phyloP scores from a whole-genome alignment of 805 yeast species.

The Saccharomycopsis vini region DNA sequence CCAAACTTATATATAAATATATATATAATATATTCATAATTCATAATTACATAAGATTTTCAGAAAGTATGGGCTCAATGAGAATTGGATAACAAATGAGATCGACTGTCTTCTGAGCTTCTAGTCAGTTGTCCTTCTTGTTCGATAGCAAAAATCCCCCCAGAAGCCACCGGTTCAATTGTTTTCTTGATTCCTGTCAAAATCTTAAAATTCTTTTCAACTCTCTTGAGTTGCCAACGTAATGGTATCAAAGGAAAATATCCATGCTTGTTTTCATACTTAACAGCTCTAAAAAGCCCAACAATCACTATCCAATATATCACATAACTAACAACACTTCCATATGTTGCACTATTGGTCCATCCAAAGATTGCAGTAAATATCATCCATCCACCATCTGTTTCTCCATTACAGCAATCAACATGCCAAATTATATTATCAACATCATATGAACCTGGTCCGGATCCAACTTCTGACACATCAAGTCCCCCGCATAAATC shows the following conservation, averaged over 20 bases:
- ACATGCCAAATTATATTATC: conserved; percentile 83
- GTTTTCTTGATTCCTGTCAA: conserved; percentile 10
- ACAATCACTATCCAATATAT: conserved; percentile 55
- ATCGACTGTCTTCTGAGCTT: too few relatives aligned
- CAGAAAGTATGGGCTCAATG: too few relatives aligned
- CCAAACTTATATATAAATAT: too few relatives aligned
- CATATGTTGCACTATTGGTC: conserved; percentile 91
- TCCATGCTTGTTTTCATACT: conserved; percentile 49
- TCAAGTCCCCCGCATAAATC: conserved; percentile 72
- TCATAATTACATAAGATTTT: too few relatives aligned
- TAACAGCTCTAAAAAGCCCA: conserved; percentile 35
- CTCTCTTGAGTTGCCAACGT: conserved; percentile 46
- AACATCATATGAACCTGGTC: conserved; percentile 89
- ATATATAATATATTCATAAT: too few relatives aligned
- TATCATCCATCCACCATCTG: conserved; percentile 90
- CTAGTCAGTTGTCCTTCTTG: too few relatives aligned
- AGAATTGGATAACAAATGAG: too few relatives aligned
- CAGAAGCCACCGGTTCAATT: too few relatives aligned
- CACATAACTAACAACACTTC: conserved; percentile 68
- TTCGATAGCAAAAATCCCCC: too few relatives aligned
- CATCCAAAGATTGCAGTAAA: conserved; percentile 85
- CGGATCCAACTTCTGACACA: conserved; percentile 80
- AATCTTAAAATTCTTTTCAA: conserved; percentile 30
- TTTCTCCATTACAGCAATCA: conserved; percentile 86
- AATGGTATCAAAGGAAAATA: conserved; percentile 54